Evolutionary conservation across 2,329 filamentous ascomycete species (phyloP), one percentile per base, ranked within the genome.

Genomic region (Talaromyces amestolkiae): DNA sequence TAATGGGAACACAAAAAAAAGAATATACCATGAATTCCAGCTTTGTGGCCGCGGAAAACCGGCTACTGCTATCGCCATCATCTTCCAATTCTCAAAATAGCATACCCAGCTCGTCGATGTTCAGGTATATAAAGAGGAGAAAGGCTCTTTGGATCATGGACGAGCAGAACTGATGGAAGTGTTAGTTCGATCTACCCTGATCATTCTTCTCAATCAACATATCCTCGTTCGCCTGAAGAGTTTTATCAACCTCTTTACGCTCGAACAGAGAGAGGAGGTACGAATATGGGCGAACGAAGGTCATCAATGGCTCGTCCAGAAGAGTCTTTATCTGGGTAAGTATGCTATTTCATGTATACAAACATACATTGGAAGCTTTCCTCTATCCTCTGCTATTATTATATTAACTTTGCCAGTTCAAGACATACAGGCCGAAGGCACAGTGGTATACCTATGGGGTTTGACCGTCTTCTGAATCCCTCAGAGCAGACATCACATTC

Each of bases 381-480:
- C 33, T 62, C 19, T 17, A 15, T 56, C 24, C 59, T 51, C 22
- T 51, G 15, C 13, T 10, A 41, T 24, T 45, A 11, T n/a, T 56
- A 24, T 63, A 63, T 11, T 19, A 2, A 19, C 22, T 24, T 45
- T 13, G 19, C 17, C 41, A 56, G 49, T 54, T 31, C 58, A 65
- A 31, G 19, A 15, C 39, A 61, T 56, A 45, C 63, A 37, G n/a
- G 37, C 51, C 49, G 58, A 31, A 45, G 39, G n/a, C 67, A 64
- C 49, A 69, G 73, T 59, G 70, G 74, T 41, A 72, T 77, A 66
- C 76, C 77, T 17, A 71, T 73, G 19, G 77, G 77, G 24, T 78
- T 79, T 61, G 76, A 75, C 62, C 76, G 73, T 35, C 69, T 79
- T 35, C 72, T 79, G 24, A 73, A 79, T 58, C 77, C 75, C 35